Conservation (phyloP, 2,329 filamentous ascomycete species). For the Fusarium cicatricum region DNA sequence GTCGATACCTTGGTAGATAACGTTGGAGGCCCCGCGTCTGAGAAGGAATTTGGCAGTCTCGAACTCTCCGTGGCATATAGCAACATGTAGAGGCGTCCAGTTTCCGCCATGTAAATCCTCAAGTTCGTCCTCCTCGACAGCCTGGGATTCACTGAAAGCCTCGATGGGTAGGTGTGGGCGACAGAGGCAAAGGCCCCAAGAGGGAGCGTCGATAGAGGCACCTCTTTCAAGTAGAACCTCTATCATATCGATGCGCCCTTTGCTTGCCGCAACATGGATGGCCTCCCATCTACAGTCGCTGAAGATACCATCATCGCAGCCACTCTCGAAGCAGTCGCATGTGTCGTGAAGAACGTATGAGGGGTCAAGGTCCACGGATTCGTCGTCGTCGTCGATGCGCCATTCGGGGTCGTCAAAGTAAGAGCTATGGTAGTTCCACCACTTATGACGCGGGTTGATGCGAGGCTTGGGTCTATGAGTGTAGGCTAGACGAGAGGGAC, state of each 20-base stretch:
- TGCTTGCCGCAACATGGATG: constrained; percentile 41
- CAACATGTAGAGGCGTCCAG: constrained; percentile 41
- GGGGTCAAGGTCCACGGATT: constrained; percentile 40
- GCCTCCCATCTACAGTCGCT: constrained; percentile 41
- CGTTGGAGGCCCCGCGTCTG: constrained; percentile 34
- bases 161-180: constrained; percentile 41
- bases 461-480: constrained; percentile 40
- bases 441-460: constrained; percentile 35
- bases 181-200: constrained; percentile 41
- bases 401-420: constrained; percentile 41
- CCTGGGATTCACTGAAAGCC: constrained; percentile 37
- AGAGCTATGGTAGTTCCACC: constrained; percentile 41
- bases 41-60: constrained; percentile 39
- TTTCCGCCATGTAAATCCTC: constrained; percentile 41
- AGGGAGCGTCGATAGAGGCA: constrained; percentile 35
- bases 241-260: constrained; percentile 41
- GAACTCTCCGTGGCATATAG: constrained; percentile 37
- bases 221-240: constrained; percentile 37
- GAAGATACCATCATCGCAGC: constrained; percentile 42
- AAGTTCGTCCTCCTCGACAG: constrained; percentile 40
- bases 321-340: constrained; percentile 40
- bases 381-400: constrained; percentile 37
- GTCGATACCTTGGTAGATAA: constrained; percentile 40
- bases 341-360: constrained; percentile 36
- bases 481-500: constrained; percentile 36